Base-by-base conservation (phyloP, 345 rosid species). In the Toxicodendron radicans region DNA sequence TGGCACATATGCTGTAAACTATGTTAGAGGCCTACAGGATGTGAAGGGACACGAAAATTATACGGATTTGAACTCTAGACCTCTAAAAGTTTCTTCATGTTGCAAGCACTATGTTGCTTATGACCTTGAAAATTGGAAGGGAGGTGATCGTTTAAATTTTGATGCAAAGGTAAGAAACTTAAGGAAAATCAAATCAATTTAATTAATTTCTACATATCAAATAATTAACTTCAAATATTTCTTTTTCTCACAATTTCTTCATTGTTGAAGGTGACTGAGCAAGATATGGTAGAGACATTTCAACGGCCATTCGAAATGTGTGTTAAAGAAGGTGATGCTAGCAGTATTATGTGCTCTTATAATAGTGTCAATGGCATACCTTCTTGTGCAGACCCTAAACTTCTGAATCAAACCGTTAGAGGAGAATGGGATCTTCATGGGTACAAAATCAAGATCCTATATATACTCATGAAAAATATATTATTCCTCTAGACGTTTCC, bases 31-130 rank as follows among this genome's bases (percentile, higher is more conserved):
- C 9, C 68, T 86, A 70, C 92, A 86, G 72, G 90, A 84, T 23
- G 79, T 82, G 68, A 58, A 64, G 62, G 64, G 76, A 66, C 6
- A 62, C 5, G 14, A 24, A 41, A 24, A 71, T 3, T 0, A 59
- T 7, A 9, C 24, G 60, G 61, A 81, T 32, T 10, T 12, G 17
- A 70, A 70, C 35, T 70, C 75, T 10, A 76, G 81, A 58, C 78
- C 73, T 45, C 82, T 86, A 14, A 83, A 85, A 60, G 87, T 84
- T 4, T 85, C 92, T 18, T 75, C 84, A 10, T 85, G 86, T 38
- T 88, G 87, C 81, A 88, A 86, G 77, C 92, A 88, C 73, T 85
- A 83, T 62, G 81, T 88, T 54, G 88, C 89, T 58, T 88, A 85
- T 41, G 89, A 88, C 75, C 20, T 86, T 64, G 92, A 88, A 58